These are phyloP conservation scores for Trichoderma arundinaceum DNA, from an alignment of 2,329 filamentous ascomycete species.

Conservation along the genomic window DNA sequence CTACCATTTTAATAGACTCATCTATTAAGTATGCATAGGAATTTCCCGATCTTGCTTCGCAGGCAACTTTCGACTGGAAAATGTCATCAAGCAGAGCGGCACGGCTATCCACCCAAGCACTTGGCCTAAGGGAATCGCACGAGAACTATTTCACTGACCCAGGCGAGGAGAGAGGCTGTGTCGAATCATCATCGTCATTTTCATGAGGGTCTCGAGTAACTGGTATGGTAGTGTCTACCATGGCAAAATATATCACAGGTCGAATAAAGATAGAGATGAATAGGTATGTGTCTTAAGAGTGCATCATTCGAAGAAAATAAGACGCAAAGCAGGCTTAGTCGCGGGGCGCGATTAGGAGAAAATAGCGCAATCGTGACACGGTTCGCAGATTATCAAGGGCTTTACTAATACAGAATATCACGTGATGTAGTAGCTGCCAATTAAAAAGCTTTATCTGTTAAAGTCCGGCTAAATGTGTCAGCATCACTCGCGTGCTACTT, in stretches of 20 bases:
- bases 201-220: neutral
- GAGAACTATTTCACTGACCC: constrained; percentile 20
- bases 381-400: no score
- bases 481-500: no score
- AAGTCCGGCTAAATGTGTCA: no score
- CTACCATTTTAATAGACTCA: constrained; percentile 6
- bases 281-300: no score
- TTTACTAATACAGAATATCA: no score
- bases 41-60: constrained; percentile 18
- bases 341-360: no score
- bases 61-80: neutral
- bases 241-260: neutral
- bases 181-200: neutral
- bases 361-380: no score
- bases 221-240: neutral
- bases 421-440: no score
- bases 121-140: constrained; percentile 3
- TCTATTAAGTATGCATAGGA: constrained; percentile 12
- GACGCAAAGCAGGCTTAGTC: neutral
- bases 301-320: neutral
- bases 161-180: constrained; percentile 13
- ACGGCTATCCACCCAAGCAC: constrained; percentile 19
- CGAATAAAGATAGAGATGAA: neutral
- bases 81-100: constrained; percentile 14
- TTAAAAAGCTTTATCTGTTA: no score